These are phyloP conservation scores for Xylona heveae DNA, from an alignment of 495 filamentous ascomycete species.

Conservation along the genomic window DNA sequence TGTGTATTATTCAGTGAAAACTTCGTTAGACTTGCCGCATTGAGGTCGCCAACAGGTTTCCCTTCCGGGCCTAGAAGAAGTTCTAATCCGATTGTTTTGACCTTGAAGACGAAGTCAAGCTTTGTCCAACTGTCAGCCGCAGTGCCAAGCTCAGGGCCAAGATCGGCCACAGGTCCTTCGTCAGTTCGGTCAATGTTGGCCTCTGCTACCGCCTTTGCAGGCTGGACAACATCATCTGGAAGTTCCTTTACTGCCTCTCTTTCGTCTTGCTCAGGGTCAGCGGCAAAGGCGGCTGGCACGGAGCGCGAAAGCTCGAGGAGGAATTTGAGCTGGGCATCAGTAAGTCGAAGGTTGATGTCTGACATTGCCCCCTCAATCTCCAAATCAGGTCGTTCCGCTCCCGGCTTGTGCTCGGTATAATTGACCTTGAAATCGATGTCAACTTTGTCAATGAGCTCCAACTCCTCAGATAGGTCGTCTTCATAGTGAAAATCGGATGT, in stretches of 20 bases:
- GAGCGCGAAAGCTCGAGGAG: slow-evolving; percentile 65
- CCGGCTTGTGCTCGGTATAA: slow-evolving; percentile 64
- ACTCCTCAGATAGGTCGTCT: slow-evolving; percentile 50
- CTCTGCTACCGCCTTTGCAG: slow-evolving; percentile 17
- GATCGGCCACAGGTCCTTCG: slow-evolving; percentile 17
- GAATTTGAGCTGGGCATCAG: slow-evolving; percentile 78
- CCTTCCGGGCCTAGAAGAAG: slow-evolving; percentile 56
- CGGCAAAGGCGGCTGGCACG: slow-evolving; percentile 68
- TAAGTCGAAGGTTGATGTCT: slow-evolving; percentile 72
- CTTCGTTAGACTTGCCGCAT: slow-evolving; percentile 67
- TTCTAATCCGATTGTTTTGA: slow-evolving; percentile 70
- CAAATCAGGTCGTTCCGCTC: slow-evolving; percentile 65
- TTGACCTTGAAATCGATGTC: slow-evolving; percentile 83
- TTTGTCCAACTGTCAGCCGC: slow-evolving; percentile 66
- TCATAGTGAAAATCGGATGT: slow-evolving; percentile 78
- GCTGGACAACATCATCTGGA: slow-evolving; percentile 31
- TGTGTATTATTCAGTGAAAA: slow-evolving; percentile 86
- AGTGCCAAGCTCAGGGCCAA: slow-evolving; percentile 42
- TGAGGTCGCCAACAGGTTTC: slow-evolving; percentile 53
- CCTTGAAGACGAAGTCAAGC: slow-evolving; percentile 80
- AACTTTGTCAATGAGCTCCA: slow-evolving; percentile 92
- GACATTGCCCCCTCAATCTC: slow-evolving; percentile 85
- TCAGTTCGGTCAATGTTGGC: slow-evolving; percentile 18
- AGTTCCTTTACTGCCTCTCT: slow-evolving; percentile 44
- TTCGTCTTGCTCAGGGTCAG: slow-evolving; percentile 45